phyloP scores from a whole-genome alignment of 805 yeast genomes.

The Metschnikowia matae region DNA sequence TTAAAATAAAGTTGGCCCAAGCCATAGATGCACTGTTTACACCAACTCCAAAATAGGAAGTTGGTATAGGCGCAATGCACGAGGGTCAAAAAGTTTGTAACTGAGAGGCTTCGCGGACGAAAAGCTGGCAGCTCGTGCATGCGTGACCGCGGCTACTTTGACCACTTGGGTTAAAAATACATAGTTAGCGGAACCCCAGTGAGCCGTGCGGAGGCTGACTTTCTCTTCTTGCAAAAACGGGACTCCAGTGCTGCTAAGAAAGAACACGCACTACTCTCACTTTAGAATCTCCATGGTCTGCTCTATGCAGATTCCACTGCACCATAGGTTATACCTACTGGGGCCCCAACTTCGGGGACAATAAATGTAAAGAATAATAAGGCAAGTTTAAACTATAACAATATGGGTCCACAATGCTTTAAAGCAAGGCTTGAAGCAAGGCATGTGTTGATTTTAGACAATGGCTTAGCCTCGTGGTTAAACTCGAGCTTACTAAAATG shows the following conservation, averaged over 20 bases:
- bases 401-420: not conserved
- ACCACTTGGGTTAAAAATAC: not conserved
- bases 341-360: not conserved
- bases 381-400: not conserved
- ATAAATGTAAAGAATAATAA: not conserved
- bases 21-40: constrained; percentile 5
- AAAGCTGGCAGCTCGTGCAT: constrained; percentile 3
- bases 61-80: constrained; percentile 2
- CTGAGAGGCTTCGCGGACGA: not conserved
- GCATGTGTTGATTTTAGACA: too few species aligned
- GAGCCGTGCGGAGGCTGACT: not conserved
- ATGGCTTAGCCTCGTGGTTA: too few species aligned
- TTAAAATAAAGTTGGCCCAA: not conserved
- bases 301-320: not conserved
- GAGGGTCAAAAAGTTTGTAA: not conserved
- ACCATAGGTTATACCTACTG: not conserved
- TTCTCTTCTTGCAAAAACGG: not conserved
- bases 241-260: not conserved
- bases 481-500: too few species aligned
- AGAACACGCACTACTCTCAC: not conserved
- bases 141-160: not conserved
- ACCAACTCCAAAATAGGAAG: constrained; percentile 2
- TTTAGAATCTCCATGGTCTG: not conserved
- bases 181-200: not conserved
- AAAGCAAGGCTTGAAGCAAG: too few species aligned